Conservation (phyloP, 768 basidiomycete genomes). For the Mycena amicta region DNA sequence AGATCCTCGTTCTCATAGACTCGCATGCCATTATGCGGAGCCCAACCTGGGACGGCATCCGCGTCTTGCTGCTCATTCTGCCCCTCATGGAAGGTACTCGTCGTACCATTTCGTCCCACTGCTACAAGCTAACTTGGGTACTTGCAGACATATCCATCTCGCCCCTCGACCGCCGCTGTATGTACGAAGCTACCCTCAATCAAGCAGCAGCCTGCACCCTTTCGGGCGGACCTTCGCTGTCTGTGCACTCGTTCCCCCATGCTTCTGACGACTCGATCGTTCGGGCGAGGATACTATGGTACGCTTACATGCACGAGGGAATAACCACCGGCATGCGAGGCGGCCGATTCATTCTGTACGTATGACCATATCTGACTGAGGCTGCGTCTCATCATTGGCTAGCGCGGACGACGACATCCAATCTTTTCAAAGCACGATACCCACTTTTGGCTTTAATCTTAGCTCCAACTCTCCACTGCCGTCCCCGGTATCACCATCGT, state of each 20-base stretch:
- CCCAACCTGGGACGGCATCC: constrained; percentile 86
- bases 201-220: constrained; percentile 78
- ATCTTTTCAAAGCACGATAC: constrained; percentile 67
- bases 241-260: constrained; percentile 44
- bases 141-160: constrained; percentile 33
- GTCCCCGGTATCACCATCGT: constrained; percentile 39
- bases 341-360: constrained; percentile 82
- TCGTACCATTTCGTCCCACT: constrained; percentile 2
- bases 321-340: constrained; percentile 81
- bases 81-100: constrained; percentile 86
- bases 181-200: constrained; percentile 82
- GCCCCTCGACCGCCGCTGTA: constrained; percentile 55
- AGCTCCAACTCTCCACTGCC: constrained; percentile 31
- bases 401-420: constrained; percentile 79
- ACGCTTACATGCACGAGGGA: constrained; percentile 83
- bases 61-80: constrained; percentile 74
- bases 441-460: constrained; percentile 35
- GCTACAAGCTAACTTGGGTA: background rate
- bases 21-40: constrained; percentile 74
- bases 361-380: background rate
- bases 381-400: constrained; percentile 1
- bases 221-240: constrained; percentile 36
- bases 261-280: constrained; percentile 62
- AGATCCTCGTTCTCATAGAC: constrained; percentile 82
- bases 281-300: constrained; percentile 87